Evolutionary conservation across 2,329 filamentous ascomycete species (phyloP), one percentile per base, ranked within the genome.

Genomic region (Tolypocladium guangdongense): DNA sequence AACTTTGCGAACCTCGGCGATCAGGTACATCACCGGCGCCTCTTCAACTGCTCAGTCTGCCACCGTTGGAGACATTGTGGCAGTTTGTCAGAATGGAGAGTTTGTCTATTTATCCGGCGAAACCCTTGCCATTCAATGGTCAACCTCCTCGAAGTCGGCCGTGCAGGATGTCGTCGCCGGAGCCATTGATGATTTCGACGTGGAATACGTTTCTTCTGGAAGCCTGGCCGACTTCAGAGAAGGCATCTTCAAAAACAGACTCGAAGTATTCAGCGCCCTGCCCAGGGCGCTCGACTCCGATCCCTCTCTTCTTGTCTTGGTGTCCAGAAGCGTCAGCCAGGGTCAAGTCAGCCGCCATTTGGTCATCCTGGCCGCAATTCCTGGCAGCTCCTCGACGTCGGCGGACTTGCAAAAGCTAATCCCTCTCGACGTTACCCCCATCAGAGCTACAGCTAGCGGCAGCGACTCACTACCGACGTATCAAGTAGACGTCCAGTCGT

Each of bases 401-500:
- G 59, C 64, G 0, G 66, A 64, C 49, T 55, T 65, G 27, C 69
- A 72, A 51, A 66, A 68, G 36, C 53, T 75, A 24, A 65, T 72
- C 0, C 67, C 70, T 14, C 61, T 75, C 7, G 71, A 74, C 49
- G 66, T 72, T 33, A 68, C 68, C 22, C 72, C 66, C 32, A 63
- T 74, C 35, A 63, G 63, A 39, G 61, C 59, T 16, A 57, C 64
- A 4, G 56, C 60, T 16, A 57, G 54, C 36, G 41, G 50, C 5
- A 51, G 54, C 18, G 54, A 57, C 14, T 48, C 55, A 20, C 32
- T 57, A 20, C 58, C 64, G 4, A 62, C 59, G 10, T 85, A 80
- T 60, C 76, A 78, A 33, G 68, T 89, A 2, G 82, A 90, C 57
- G 70, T 82, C 27, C 77, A 78, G 22, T 80, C 81, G 3, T 87